phyloP scores from a whole-genome alignment of 306 rosid genomes.

The Vigna mungo region DNA sequence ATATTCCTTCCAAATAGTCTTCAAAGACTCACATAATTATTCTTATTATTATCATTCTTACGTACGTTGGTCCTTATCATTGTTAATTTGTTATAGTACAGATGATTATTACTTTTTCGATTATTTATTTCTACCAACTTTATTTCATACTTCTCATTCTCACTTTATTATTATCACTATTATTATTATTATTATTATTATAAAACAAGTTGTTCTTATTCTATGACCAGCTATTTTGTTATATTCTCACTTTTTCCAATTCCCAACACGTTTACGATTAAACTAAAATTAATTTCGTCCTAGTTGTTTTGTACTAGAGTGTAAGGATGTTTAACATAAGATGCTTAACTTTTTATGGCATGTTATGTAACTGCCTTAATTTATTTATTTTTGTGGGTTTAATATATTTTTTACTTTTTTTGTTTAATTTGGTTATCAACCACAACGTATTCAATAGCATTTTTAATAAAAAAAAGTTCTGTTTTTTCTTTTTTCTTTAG shows the following conservation, averaged over 20 bases:
- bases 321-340: background rate
- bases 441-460: too few species aligned
- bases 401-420: too few species aligned
- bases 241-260: background rate
- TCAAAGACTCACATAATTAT: conserved; percentile 30
- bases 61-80: background rate
- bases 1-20: conserved; percentile 16
- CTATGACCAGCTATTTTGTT: background rate
- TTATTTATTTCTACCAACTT: conserved; percentile 8
- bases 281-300: background rate
- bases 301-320: background rate
- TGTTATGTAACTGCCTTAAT: too few species aligned
- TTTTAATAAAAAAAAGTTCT: too few species aligned
- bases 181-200: background rate
- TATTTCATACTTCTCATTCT: background rate
- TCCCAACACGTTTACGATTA: background rate
- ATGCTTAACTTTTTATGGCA: too few species aligned
- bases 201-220: too few species aligned
- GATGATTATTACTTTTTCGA: background rate
- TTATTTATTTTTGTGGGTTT: too few species aligned
- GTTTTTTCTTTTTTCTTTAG: too few species aligned
- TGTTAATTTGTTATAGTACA: too few species aligned
- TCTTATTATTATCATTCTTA: background rate
- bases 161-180: background rate
- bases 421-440: too few species aligned